These are phyloP conservation scores for Chytriomyces sp. DNA, from an alignment of 192 early-diverging fungal species.

Conservation along the genomic window DNA sequence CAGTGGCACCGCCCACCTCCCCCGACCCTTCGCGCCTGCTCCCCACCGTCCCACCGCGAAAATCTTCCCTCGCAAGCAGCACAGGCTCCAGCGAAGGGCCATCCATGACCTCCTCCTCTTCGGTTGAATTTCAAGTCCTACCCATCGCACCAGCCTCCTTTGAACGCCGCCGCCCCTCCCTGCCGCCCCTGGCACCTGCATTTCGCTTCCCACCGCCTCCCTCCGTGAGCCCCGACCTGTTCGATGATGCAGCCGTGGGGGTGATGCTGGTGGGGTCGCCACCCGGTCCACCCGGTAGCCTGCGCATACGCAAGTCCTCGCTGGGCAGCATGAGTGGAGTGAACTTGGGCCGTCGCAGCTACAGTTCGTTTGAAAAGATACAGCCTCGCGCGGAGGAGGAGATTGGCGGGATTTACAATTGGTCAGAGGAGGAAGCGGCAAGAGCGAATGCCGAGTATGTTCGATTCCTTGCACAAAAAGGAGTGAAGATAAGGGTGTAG, in stretches of 20 bases:
- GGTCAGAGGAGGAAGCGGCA: constrained; percentile 24
- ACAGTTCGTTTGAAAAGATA: neutral
- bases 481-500: neutral
- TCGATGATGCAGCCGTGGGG: too few species aligned
- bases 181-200: neutral
- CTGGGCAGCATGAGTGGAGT: too few species aligned
- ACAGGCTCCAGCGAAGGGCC: neutral
- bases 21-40: neutral
- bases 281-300: too few species aligned
- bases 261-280: too few species aligned
- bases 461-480: constrained; percentile 15
- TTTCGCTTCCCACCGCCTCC: neutral
- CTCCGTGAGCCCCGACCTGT: neutral
- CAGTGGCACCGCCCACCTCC: neutral
- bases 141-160: constrained; percentile 26
- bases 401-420: constrained; percentile 15
- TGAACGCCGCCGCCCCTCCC: neutral
- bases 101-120: neutral
- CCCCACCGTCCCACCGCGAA: neutral
- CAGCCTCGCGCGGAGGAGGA: constrained; percentile 4
- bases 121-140: constrained; percentile 18
- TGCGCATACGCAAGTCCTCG: neutral
- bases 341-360: constrained; percentile 1
- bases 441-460: constrained; percentile 6
- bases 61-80: neutral